phyloP scores from a whole-genome alignment of 495 filamentous ascomycete genomes.

The Lasiosphaeria hispida region DNA sequence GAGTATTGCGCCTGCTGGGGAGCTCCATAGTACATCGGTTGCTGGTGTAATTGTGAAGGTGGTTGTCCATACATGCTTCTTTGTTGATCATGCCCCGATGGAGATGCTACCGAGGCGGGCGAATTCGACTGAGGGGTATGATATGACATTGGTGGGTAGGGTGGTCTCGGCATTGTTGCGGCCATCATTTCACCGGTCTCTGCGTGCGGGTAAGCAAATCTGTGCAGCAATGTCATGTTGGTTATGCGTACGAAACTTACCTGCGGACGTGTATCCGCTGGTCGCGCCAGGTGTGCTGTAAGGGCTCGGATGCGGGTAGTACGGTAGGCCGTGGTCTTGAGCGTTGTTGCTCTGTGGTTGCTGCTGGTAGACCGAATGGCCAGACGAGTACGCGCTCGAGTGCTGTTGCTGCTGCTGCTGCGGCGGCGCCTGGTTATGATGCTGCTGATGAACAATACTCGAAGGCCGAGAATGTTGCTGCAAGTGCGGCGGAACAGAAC shows the following conservation, averaged over 20 bases:
- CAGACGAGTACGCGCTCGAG: conserved; percentile 56
- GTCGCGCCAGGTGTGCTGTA: conserved; percentile 71
- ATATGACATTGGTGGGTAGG: conserved; percentile 85
- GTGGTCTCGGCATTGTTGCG: conserved; percentile 76
- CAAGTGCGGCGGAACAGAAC: conserved; percentile 54
- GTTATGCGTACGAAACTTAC: conserved; percentile 52
- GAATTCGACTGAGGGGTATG: conserved; percentile 96
- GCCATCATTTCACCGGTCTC: conserved; percentile 93
- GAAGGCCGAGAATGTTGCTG: conserved; percentile 60
- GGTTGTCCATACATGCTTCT: conserved; percentile 81
- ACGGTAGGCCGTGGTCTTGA: conserved; percentile 59
- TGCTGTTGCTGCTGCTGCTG: conserved; percentile 50
- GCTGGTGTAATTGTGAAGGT: conserved; percentile 71
- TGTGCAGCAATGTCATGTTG: conserved; percentile 7
- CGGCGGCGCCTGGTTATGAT: conserved; percentile 52
- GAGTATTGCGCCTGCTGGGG: conserved; percentile 61
- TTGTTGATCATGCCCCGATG: conserved; percentile 85
- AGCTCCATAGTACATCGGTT: conserved; percentile 66
- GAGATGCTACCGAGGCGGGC: conserved; percentile 91
- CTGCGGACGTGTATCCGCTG: conserved; percentile 73
- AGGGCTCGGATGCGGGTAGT: conserved; percentile 69
- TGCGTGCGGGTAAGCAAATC: conserved; percentile 40
- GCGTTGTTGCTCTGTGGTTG: conserved; percentile 44
- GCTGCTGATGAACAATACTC: conserved; percentile 64
- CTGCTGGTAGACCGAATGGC: conserved; percentile 55